Base-by-base conservation (phyloP, 495 filamentous ascomycete genomes). In the Daldinia loculata region DNA sequence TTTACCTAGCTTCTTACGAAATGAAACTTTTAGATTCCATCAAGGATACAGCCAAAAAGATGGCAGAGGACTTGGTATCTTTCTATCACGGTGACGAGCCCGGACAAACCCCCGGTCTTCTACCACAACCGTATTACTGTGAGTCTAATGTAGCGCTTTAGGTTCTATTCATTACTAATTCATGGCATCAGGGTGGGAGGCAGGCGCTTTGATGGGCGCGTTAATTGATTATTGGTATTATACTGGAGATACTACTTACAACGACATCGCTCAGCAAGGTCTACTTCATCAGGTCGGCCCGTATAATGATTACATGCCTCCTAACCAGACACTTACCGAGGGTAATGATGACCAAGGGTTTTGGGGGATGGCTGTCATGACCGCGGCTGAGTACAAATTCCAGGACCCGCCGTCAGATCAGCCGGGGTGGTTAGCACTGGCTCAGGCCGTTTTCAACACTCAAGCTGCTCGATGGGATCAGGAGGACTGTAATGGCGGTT, bases 381-480 rank as follows among this genome's bases (percentile, higher is more conserved):
- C 88, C 4, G 90, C 89, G 8, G 88, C 87, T 34, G 89, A 92
- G 76, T 78, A 87, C 61, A 85, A 86, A 48, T 90, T 88, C 67
- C 85, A 84, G 14, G 82, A 91, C 66, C 89, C 88, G 6, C 84
- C 85, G 6, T 39, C 59, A n/a, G 80, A 76, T 50, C 67, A 89
- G 64, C 90, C 91, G 3, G 86, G 88, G 65, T 95, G 92, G 91
- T 81, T 95, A 3, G 90, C 90, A 3, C 84, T 95, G 58, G 92
- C 90, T n/a, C 91, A 95, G 75, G 91, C 89, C 8, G 90, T 89
- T 4, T 95, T 94, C 80, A 93, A 94, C 77, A 88, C 87, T 0
- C 91, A 93, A 74, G 87, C 85, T 2, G 76, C 81, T 0, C 12
- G 90, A 19, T 93, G 92, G 91, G 83, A 93, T 55, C 80, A 76